These are phyloP conservation scores for Epicoccum sorghinum DNA, from an alignment of 2,329 filamentous ascomycete genomes.

Conservation along the genomic window DNA sequence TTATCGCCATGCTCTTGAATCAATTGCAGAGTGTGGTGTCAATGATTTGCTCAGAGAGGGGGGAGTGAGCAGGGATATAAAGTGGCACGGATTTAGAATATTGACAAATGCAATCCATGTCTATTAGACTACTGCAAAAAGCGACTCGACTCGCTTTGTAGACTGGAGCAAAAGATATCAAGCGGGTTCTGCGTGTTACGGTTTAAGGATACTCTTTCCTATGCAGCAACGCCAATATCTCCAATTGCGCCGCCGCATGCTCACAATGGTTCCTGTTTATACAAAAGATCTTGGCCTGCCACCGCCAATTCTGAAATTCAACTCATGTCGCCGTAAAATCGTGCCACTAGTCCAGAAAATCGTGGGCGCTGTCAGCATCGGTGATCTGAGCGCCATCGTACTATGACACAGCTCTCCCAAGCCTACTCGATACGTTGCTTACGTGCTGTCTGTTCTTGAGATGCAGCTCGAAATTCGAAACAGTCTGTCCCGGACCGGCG, in stretches of 20 bases:
- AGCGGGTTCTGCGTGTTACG: neutral
- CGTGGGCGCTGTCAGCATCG: neutral
- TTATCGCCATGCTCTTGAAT: too few species aligned
- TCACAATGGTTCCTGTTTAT: slow-evolving; percentile 20
- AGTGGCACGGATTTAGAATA: neutral
- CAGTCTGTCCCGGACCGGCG: slow-evolving; percentile 81
- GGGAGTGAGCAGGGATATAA: neutral
- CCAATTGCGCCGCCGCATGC: slow-evolving; percentile 9
- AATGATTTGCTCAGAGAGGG: neutral
- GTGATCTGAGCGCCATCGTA: neutral
- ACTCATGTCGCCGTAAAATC: neutral
- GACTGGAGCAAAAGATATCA: neutral
- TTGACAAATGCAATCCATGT: slow-evolving; percentile 12
- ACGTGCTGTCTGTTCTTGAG: slow-evolving; percentile 79
- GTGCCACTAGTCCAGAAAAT: neutral
- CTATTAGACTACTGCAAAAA: slow-evolving; percentile 8
- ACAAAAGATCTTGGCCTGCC: slow-evolving; percentile 16
- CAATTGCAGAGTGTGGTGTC: too few species aligned
- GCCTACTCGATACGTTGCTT: slow-evolving; percentile 44
- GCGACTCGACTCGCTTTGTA: neutral
- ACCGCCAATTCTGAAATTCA: slow-evolving; percentile 3
- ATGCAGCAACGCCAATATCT: slow-evolving; percentile 30
- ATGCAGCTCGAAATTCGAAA: slow-evolving; percentile 92
- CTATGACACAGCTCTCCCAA: slow-evolving; percentile 23
- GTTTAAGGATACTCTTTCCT: neutral